Conservation (phyloP, 176 grass and related monocot species). For the Hyparrhenia diplandra region DNA sequence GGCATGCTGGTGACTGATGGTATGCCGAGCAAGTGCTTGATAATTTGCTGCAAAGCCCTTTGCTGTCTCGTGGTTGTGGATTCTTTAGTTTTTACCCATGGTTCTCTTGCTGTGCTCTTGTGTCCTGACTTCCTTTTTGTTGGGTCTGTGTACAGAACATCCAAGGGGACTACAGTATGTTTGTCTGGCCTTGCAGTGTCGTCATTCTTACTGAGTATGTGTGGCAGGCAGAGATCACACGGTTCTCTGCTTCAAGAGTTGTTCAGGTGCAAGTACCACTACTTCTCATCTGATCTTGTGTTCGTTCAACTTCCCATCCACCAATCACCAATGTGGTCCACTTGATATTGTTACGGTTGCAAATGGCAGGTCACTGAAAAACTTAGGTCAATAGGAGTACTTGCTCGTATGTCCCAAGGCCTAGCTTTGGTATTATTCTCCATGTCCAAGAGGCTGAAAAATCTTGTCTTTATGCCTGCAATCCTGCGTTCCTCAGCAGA, state of each 20-base stretch:
- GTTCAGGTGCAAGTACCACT: conserved; percentile 57
- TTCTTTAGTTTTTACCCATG: not conserved
- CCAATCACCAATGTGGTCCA: not conserved
- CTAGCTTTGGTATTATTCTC: not conserved
- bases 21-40: not conserved
- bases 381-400: not conserved
- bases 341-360: not conserved
- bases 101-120: not conserved
- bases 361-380: not conserved
- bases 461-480: not conserved
- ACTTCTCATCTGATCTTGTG: not conserved
- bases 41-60: not conserved
- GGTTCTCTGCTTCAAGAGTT: conserved; percentile 48
- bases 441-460: not conserved
- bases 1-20: too few species aligned
- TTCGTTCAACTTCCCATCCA: not conserved
- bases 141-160: conserved; percentile 48
- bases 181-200: conserved; percentile 82
- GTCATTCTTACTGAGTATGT: conserved; percentile 82
- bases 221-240: conserved; percentile 67
- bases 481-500: not conserved
- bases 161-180: conserved; percentile 85
- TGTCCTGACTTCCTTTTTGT: not conserved
- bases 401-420: too few species aligned
- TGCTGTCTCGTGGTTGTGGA: not conserved